Base-by-base conservation (phyloP, 352 stramenopile genomes). In the Phytophthora sp. region DNA sequence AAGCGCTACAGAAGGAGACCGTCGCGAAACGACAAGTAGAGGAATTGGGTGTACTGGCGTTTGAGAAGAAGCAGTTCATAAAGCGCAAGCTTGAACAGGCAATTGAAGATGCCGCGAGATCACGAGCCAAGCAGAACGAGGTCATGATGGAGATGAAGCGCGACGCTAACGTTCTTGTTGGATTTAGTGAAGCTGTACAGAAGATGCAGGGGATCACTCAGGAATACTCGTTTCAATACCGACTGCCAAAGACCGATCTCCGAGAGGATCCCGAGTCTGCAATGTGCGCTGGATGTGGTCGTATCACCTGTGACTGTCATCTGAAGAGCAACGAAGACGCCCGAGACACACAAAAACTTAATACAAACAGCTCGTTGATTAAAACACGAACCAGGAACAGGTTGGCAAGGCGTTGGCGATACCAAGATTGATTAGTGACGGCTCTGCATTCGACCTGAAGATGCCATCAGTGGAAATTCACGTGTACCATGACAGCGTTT, bases 211-310 rank as follows among this genome's bases (percentile, higher is more conserved):
- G 62, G 23, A 82, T 91, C 60, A 73, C 80, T 15, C 67, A 83
- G 23, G 69, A 88, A 20, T 77, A 77, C 11, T 83, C 80, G 31
- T 84, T 85, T 21, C 75, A 88, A 39, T 91, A 87, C 46, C 74
- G 81, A 11, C 21, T 89, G 2, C 72, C 81, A 1, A 91, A 90
- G 54, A 63, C 74, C 1, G 86, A 94, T 53, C 20, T 89, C 20
- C 75, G 80, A 11, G 78, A 91, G 31, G 57, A 78, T 35, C 27
- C 30, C 1, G 51, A 80, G 7, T 74, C 69, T 13, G 52, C 52
- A 13, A 89, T 88, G 65, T 90, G 81, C 42, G 66, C 70, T 7
- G 53, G 51, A 0, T 90, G 81, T 42, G 79, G 81, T 5, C 72
- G 79, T 9, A 84, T 90, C 29, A 76, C 71, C 8, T 90, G 81